Evolutionary conservation across 768 basidiomycete genomes (phyloP).

Genomic region (Cystofilobasidium bisporidii): DNA sequence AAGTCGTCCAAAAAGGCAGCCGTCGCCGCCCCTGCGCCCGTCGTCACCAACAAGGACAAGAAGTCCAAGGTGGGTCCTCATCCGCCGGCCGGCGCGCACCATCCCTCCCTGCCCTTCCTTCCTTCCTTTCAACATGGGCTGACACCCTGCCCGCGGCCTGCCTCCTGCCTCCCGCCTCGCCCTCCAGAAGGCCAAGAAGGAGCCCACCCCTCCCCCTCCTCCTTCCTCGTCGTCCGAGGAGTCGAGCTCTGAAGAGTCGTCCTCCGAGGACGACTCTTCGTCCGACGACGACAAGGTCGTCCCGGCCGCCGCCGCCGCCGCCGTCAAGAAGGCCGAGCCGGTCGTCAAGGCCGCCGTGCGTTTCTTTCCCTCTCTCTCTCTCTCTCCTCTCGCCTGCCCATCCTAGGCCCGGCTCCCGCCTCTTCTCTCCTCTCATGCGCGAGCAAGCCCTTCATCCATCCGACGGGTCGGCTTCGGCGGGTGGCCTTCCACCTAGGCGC

Average conservation of each 20-base stretch:
- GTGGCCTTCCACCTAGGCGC: too few relatives aligned
- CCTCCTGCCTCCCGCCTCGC: neutral
- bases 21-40: slow-evolving; percentile 28
- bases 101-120: neutral
- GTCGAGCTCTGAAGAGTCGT: slow-evolving; percentile 29
- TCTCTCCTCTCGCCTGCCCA: neutral
- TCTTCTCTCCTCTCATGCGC: too few relatives aligned
- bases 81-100: neutral
- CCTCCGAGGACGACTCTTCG: slow-evolving; percentile 44
- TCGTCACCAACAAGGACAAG: slow-evolving; percentile 36
- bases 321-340: slow-evolving; percentile 40
- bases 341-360: slow-evolving; percentile 28
- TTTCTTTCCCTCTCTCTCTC: neutral
- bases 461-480: too few relatives aligned
- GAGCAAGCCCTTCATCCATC: too few relatives aligned
- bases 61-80: slow-evolving; percentile 25
- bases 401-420: too few relatives aligned
- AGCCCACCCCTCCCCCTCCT: slow-evolving; percentile 23
- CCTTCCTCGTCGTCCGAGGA: slow-evolving; percentile 16
- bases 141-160: neutral
- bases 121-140: neutral
- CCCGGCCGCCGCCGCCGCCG: slow-evolving; percentile 38
- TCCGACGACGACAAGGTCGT: slow-evolving; percentile 32
- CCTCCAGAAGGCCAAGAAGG: slow-evolving; percentile 25
- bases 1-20: slow-evolving; percentile 25